A percentile compares a stretch with the other conserved stretches of the same genome.
These are phyloP conservation scores for Ganoderma leucocontextum DNA, from an alignment of 1,284 basidiomycete genomes.

Conservation along the genomic window DNA sequence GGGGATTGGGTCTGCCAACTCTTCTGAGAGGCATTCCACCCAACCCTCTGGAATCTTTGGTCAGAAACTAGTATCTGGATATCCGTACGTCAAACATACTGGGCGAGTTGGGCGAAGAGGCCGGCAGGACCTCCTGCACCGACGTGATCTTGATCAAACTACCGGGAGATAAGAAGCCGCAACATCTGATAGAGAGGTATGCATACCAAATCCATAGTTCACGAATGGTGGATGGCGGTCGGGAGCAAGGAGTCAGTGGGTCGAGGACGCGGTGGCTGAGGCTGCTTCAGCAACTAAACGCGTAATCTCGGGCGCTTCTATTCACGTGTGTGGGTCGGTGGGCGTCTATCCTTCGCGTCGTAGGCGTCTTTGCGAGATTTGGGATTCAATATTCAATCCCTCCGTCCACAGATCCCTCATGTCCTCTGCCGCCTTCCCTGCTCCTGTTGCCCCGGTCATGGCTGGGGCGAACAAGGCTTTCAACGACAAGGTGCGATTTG, in stretches of 20 bases:
- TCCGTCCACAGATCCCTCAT: constrained; percentile 24
- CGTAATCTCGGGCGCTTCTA: constrained; percentile 33
- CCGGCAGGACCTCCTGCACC: constrained; percentile 52
- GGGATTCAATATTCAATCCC: constrained; percentile 19
- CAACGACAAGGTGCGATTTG: constrained; percentile 76
- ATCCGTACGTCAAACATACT: constrained; percentile 46
- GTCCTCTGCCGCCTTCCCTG: constrained; percentile 55
- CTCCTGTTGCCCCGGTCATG: constrained; percentile 30
- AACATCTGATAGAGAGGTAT: neutral
- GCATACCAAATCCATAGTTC: constrained; percentile 70
- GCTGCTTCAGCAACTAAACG: constrained; percentile 18
- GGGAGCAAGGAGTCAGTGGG: constrained; percentile 16
- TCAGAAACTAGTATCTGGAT: constrained; percentile 7
- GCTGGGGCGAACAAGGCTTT: constrained; percentile 74
- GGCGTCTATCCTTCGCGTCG: constrained; percentile 25
- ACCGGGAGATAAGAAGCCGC: constrained; percentile 46
- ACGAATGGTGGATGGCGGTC: constrained; percentile 19
- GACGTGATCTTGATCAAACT: constrained; percentile 60
- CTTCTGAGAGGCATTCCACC: constrained; percentile 56
- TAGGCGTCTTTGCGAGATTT: constrained; percentile 21
- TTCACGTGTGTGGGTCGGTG: constrained; percentile 28
- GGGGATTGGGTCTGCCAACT: constrained; percentile 59
- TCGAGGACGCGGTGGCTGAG: constrained; percentile 20
- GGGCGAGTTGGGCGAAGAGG: constrained; percentile 70
- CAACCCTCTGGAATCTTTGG: constrained; percentile 53